Percentiles rank a stretch among this genome's conserved stretches.
These are phyloP conservation scores for Chiua virens DNA, from an alignment of 768 basidiomycete genomes.

Conservation along the genomic window DNA sequence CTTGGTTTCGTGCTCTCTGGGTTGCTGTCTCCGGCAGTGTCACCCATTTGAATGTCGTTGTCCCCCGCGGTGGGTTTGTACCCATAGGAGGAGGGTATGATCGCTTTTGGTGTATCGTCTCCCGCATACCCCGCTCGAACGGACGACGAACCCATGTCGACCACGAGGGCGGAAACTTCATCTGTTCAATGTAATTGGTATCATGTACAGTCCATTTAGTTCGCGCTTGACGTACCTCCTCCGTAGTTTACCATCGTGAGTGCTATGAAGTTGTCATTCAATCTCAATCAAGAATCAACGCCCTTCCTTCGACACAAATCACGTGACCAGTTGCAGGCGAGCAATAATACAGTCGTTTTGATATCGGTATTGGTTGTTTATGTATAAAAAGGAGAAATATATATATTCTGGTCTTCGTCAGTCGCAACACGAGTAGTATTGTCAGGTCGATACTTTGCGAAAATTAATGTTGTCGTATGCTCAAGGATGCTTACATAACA, in stretches of 20 bases:
- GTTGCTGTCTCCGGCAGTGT: conserved; percentile 37
- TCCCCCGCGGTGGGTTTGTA: conserved; percentile 48
- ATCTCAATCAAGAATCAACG: too few relatives aligned
- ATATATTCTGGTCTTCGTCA: too few relatives aligned
- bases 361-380: background rate
- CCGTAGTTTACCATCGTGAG: conserved; percentile 78
- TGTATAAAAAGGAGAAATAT: too few relatives aligned
- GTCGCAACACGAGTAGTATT: background rate
- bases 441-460: too few relatives aligned
- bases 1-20: conserved; percentile 34
- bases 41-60: conserved; percentile 39
- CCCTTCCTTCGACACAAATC: background rate
- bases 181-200: conserved; percentile 47
- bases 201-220: background rate
- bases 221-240: conserved; percentile 56
- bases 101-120: conserved; percentile 91
- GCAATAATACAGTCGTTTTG: background rate
- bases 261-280: background rate
- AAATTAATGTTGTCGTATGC: background rate
- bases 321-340: conserved; percentile 3
- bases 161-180: conserved; percentile 94
- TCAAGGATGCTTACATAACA: conserved; percentile 19
- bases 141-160: conserved; percentile 91
- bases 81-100: conserved; percentile 89
- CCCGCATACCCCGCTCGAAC: conserved; percentile 96